These are phyloP conservation scores for Blastobotrys niveus DNA, from an alignment of 1,139 yeast genomes.

Conservation along the genomic window DNA sequence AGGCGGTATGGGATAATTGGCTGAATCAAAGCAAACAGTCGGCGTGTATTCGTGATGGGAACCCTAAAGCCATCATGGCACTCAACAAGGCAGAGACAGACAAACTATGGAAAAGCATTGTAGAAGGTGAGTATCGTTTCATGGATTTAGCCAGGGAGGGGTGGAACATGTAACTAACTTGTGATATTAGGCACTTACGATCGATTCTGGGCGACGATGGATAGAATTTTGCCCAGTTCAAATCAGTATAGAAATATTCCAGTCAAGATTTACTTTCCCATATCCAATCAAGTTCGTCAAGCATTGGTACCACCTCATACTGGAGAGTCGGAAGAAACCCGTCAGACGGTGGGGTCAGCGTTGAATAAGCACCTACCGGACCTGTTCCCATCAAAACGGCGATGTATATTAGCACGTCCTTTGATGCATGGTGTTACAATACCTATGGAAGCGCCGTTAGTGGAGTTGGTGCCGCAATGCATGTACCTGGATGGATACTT, in stretches of 20 bases:
- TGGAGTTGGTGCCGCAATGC: slow-evolving; percentile 50
- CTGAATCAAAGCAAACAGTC: slow-evolving; percentile 77
- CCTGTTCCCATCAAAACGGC: slow-evolving; percentile 37
- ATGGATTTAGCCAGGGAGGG: not conserved
- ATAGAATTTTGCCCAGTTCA: slow-evolving; percentile 38
- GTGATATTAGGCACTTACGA: slow-evolving; percentile 27
- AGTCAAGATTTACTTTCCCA: slow-evolving; percentile 51
- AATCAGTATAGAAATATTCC: slow-evolving; percentile 44
- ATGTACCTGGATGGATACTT: slow-evolving; percentile 71
- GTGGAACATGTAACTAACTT: slow-evolving; percentile 1
- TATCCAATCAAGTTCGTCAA: slow-evolving; percentile 45
- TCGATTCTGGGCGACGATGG: slow-evolving; percentile 36
- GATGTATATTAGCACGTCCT: slow-evolving; percentile 40
- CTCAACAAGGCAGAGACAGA: slow-evolving; percentile 57
- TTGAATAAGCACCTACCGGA: slow-evolving; percentile 43
- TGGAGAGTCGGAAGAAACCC: slow-evolving; percentile 16
- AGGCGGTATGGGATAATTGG: slow-evolving; percentile 49
- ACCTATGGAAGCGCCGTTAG: slow-evolving; percentile 43
- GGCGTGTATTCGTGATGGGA: slow-evolving; percentile 65
- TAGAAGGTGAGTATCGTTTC: slow-evolving; percentile 27
- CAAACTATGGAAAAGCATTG: slow-evolving; percentile 51
- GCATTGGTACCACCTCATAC: slow-evolving; percentile 40
- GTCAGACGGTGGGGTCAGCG: slow-evolving; percentile 40
- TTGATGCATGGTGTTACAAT: slow-evolving; percentile 61
- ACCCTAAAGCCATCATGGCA: slow-evolving; percentile 68